Evolutionary conservation across 2,329 filamentous ascomycete genomes (phyloP), one percentile per base, ranked within the genome.

Genomic region (Clonostachys sp.): DNA sequence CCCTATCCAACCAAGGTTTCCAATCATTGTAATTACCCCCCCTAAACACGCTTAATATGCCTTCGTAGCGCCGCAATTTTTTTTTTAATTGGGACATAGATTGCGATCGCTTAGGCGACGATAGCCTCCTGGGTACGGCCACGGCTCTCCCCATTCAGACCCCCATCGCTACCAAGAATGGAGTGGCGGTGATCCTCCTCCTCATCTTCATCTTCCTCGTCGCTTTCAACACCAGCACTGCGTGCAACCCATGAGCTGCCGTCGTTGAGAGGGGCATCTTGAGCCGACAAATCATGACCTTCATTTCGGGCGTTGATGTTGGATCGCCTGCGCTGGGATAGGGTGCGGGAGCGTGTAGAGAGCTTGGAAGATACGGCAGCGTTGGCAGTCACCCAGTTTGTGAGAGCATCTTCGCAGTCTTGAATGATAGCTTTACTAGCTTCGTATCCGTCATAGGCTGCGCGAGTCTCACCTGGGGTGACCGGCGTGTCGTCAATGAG

Each of bases 391-490:
- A 97, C 91, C 94, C 94, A 99, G 77, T 96, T 96, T 66, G 91
- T 96, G 51, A 99, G 84, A 2, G 94, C 82, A 64, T 97, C 91
- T 72, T 99, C 94, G 68, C 94, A 99, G 70, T 99, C 94, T 73
- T 99, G 94, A 62, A 99, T 97, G 70, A 99, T 97, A 54, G 88
- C 92, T 74, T 96, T 97, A 80, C 89, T 95, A 52, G 91, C 91
- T 68, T 99, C 94, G 65, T 99, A 99, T 52, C 94, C 94, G 62
- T 99, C 94, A 63, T 99, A 99, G 2, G 94, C 91, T 46, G 89
- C 83, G 54, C 94, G 88, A 17, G 92, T 97, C 78, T 99, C 94
- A 57, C 94, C 94, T 20, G 94, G 94, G 6, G 94, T 99, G 47
- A 99, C 94, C 3, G 94, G 94, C 7, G 89, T 95, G 65, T 99